Evolutionary conservation across 768 basidiomycete genomes (phyloP), one percentile per base, ranked within the genome.

Genomic region (Gymnopilus junonius): DNA sequence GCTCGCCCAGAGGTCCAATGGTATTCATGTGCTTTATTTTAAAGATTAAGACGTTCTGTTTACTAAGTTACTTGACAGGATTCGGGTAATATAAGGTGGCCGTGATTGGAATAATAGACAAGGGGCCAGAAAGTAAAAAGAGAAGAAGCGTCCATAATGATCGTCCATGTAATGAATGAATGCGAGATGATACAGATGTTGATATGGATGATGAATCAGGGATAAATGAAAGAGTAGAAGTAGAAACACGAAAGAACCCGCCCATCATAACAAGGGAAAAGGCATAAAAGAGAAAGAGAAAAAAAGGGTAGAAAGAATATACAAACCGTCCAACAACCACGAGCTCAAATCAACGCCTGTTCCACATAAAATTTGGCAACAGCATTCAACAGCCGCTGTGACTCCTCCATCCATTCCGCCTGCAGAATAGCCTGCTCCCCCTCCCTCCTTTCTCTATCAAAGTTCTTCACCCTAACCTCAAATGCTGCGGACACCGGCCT

Each of bases 401-500:
- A 78, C 70, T 82, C 79, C 15, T 76, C 77, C 10, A 73, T 70
- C 91, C 91, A 93, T 69, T 73, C 77, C 55, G 67, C 77, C 74
- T 85, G 80, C 46, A 93, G 80, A 65, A 86, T 80, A 59, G 71
- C 69, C 77, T 87, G 87, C 23, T 88, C 85, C 55, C 75, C 75
- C 65, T 78, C 82, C 70, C 92, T 82, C 65, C 80, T 78, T 11
- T 87, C 87, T 32, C 78, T 80, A 55, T 85, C 76, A 46, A 97
- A 84, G 39, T 77, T 83, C 79, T 96, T 97, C 39, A 95, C 82
- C 51, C 83, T 89, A 37, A 95, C 76, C 55, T 74, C 76, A 73
- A 95, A 95, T 4, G 82, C 91, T 5, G 92, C 90, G 31, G 91
- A 94, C 50, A 99, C 85, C 8, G 96, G 94, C 6, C 93, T 83